Conservation (phyloP, 148 eudicot genomes). For the Linanthus parryae region DNA sequence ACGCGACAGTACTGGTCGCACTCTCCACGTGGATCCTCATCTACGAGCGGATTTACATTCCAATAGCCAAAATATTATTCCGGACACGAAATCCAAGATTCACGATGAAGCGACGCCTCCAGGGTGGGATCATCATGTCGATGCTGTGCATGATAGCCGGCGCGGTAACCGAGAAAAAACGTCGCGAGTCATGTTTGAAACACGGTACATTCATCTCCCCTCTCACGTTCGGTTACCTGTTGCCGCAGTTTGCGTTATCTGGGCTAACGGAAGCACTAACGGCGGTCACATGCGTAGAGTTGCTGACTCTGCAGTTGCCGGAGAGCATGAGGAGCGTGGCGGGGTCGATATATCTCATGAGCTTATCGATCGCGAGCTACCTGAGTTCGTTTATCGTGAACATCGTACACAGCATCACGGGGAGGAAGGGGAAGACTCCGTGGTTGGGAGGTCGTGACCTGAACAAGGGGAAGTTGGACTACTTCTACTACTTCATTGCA, state of each 20-base stretch:
- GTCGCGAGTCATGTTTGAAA: conserved; percentile 39
- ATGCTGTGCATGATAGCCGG: conserved; percentile 43
- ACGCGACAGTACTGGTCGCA: conserved; percentile 43
- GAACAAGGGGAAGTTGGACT: conserved; percentile 48
- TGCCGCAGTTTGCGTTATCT: conserved; percentile 50
- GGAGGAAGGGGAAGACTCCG: conserved; percentile 18
- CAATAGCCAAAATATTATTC: conserved; percentile 12
- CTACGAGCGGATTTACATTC: conserved; percentile 46
- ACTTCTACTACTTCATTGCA: conserved; percentile 47
- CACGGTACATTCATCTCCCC: conserved; percentile 35
- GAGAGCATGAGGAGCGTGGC: conserved; percentile 67
- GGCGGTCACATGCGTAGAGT: conserved; percentile 62
- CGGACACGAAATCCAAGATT: conserved; percentile 27
- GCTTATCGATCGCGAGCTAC: conserved; percentile 54
- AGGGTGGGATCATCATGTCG: conserved; percentile 56
- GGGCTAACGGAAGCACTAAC: conserved; percentile 59
- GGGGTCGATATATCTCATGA: conserved; percentile 49
- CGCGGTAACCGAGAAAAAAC: conserved; percentile 31
- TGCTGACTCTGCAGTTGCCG: conserved; percentile 51
- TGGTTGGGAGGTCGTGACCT: conserved; percentile 83
- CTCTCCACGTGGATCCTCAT: conserved; percentile 48
- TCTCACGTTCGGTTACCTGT: conserved; percentile 11
- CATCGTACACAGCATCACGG: conserved; percentile 27
- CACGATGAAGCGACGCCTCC: conserved; percentile 24
- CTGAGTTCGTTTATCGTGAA: conserved; percentile 42